Evolutionary conservation across 2,329 filamentous ascomycete genomes (phyloP).

Genomic region (Orbilia ellipsospora): DNA sequence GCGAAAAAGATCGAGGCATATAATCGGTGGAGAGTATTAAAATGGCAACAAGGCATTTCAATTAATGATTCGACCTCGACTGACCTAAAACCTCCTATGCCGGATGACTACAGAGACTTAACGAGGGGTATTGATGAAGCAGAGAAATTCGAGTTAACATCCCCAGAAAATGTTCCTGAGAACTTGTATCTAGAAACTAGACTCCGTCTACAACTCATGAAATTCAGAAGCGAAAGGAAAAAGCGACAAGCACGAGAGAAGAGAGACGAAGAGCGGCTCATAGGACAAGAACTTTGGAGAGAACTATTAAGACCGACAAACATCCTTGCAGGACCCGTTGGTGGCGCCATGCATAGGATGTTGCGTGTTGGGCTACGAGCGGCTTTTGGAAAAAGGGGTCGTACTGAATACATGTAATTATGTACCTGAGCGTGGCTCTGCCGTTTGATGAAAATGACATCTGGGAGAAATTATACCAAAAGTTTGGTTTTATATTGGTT

Average conservation of each 20-base stretch:
- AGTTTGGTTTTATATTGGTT: too few species aligned
- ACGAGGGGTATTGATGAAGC: neutral
- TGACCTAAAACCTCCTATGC: neutral
- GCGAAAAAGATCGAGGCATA: slow-evolving; percentile 1
- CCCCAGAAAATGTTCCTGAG: slow-evolving; percentile 8
- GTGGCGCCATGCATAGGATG: too few species aligned
- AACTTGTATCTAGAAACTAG: neutral
- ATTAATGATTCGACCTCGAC: neutral
- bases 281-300: neutral
- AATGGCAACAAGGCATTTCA: slow-evolving; percentile 4
- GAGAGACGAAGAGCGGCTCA: neutral
- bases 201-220: neutral
- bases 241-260: neutral
- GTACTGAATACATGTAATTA: too few species aligned
- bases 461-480: too few species aligned
- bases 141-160: neutral
- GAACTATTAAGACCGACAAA: too few species aligned
- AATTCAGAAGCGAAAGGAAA: slow-evolving; percentile 6
- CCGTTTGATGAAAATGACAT: too few species aligned
- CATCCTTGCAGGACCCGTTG: too few species aligned
- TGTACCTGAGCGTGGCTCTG: too few species aligned
- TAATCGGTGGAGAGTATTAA: neutral
- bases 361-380: too few species aligned
- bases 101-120: neutral
- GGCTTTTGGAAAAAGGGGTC: too few species aligned